Evolutionary conservation across 352 stramenopile species (phyloP), one percentile per base, ranked within the genome.

Genomic region (Albugo laibachii): DNA sequence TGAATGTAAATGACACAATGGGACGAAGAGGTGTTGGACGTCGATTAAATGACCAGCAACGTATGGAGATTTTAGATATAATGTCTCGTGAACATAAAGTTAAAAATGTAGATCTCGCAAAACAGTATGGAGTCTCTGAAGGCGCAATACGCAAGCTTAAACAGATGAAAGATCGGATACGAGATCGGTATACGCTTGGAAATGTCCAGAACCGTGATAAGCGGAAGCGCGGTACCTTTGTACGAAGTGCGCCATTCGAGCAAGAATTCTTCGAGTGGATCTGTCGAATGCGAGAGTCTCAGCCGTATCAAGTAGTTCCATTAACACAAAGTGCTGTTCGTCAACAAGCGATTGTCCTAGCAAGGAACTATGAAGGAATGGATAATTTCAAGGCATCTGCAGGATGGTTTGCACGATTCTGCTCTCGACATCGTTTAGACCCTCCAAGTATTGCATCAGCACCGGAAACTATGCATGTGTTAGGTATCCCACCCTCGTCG

Each of bases 21-120:
- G 76, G 76, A 52, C 63, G 53, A 61, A 69, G 78, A 52, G 78
- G 78, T 5, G 73, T 76, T 13, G 78, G 78, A 45, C 68, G 75
- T 27, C 75, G 78, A 1, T 61, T 92, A 53, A 92, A 83, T 53
- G 78, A 92, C 69, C 76, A 92, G 57, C 67, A 92, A 61, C 78
- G 78, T 59, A 92, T 92, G 75, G 75, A 92, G 58, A 92, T 92
- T 53, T 62, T 92, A 45, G 69, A 86, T 49, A 78, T 80, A 48
- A 62, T 86, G 36, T 65, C 77, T 47, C 66, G 65, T n/a, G 78
- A 87, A 52, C 51, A 57, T 45, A 88, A 87, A 58, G 72, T 88
- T 24, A 85, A 87, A 61, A 88, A 87, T 48, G 78, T 89, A 44
- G 71, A 85, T 50, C 58, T 92, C 15, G 79, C 75, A 18, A 84